Percentiles rank a stretch among this genome's conserved stretches.
Conservation (phyloP, 2,329 filamentous ascomycete genomes). For the Cytospora schulzeri region DNA sequence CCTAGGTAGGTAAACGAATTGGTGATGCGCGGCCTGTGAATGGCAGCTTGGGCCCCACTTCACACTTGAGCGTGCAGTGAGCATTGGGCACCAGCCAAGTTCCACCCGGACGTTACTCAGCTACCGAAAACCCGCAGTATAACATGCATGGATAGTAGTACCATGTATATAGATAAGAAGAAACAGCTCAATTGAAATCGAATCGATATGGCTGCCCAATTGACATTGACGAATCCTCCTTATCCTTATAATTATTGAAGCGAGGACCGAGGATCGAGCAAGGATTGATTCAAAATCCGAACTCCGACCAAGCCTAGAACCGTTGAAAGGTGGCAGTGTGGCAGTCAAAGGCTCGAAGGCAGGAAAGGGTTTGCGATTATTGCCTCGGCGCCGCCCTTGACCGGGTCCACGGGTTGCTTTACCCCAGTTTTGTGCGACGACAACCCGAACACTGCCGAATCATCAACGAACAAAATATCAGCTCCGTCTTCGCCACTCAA, state of each 20-base stretch:
- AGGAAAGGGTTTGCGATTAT: constrained; percentile 15
- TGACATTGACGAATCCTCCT: not conserved
- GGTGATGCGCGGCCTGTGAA: constrained; percentile 5
- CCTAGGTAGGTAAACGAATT: constrained; percentile 1
- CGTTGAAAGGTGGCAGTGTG: no score
- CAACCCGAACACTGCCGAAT: constrained; percentile 13
- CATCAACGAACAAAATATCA: not conserved
- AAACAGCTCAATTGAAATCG: not conserved
- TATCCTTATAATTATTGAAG: no score
- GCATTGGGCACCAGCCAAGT: not conserved
- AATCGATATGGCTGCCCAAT: no score
- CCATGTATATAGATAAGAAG: no score
- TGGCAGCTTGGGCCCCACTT: not conserved
- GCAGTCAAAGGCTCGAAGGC: no score
- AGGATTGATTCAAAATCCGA: no score
- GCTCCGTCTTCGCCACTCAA: constrained; percentile 20
- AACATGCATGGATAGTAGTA: not conserved
- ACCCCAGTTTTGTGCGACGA: constrained; percentile 22
- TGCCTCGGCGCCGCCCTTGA: constrained; percentile 10
- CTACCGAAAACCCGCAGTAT: not conserved
- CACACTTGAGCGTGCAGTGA: not conserved
- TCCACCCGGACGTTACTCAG: not conserved
- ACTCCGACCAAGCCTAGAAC: not conserved
- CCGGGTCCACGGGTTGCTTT: not conserved
- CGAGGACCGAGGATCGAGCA: constrained; percentile 17